Percentiles rank a stretch among this genome's conserved stretches.
Conservation (phyloP, 73 alveolate species). For the Tetrahymena borealis region DNA sequence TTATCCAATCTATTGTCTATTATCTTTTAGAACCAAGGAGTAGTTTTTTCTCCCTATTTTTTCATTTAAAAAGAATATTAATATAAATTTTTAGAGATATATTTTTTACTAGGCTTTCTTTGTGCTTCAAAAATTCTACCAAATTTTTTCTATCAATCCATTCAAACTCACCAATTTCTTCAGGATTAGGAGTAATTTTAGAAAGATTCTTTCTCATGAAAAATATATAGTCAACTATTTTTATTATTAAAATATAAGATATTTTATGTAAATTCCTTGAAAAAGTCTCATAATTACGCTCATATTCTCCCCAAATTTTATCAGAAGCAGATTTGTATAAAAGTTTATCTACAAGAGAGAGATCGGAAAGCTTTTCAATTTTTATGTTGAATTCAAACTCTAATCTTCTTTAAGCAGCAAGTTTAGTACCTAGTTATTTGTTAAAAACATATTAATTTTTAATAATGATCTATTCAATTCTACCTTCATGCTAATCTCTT, state of each 20-base stretch:
- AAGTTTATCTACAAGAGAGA: slow-evolving; percentile 59
- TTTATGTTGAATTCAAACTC: slow-evolving; percentile 71
- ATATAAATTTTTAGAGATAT: not conserved
- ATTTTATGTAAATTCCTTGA: too few relatives aligned
- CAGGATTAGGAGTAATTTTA: slow-evolving; percentile 46
- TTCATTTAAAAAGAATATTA: not conserved
- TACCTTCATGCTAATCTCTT: slow-evolving; percentile 26
- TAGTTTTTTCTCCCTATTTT: slow-evolving; percentile 40
- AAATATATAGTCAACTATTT: slow-evolving; percentile 68
- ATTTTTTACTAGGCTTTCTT: slow-evolving; percentile 53
- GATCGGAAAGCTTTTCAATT: slow-evolving; percentile 22
- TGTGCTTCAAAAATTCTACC: not conserved
- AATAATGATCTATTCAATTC: slow-evolving; percentile 25
- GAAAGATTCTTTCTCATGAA: slow-evolving; percentile 59
- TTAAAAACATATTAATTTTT: slow-evolving; percentile 50
- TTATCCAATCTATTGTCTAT: slow-evolving; percentile 40
- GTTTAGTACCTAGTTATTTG: slow-evolving; percentile 52
- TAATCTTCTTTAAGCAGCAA: slow-evolving; percentile 22
- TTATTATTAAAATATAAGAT: not conserved
- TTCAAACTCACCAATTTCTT: slow-evolving; percentile 70
- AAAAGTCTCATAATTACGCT: slow-evolving; percentile 22
- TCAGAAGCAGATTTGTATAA: slow-evolving; percentile 73
- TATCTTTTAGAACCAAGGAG: slow-evolving; percentile 87
- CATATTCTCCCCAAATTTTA: slow-evolving; percentile 83
- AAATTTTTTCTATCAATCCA: slow-evolving; percentile 39